Base-by-base conservation (phyloP, 352 stramenopile species). In the Pythium brassicae region DNA sequence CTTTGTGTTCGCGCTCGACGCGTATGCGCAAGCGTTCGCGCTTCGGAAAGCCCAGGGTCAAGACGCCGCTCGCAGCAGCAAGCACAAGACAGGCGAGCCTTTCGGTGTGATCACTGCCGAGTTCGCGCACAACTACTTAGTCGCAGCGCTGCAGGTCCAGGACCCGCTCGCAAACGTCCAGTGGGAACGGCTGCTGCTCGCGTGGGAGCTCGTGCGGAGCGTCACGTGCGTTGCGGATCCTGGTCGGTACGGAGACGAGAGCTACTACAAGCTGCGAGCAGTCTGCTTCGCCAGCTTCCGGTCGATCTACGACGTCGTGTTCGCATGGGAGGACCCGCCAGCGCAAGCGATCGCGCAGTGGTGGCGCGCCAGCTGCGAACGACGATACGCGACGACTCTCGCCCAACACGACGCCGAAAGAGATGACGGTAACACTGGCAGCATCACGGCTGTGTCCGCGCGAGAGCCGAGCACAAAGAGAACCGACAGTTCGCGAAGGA, bases 1-100 rank as follows among this genome's bases (percentile, higher is more conserved):
- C 19, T 75, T 59, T 34, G 54, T 77, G 4, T 75, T 77, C 53
- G 65, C 72, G 12, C 68, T 61, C 8, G 72, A 76, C 53, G 69
- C 57, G n/a, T 75, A 74, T 32, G 37, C 17, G 0, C 50, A 69
- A 12, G 12, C 35, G n/a, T 37, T 44, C 11, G 40, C 22, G 20
- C 14, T 22, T 19, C 49, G 27, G 20, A 45, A 40, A 12, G n/a
- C 10, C 4, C 10, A 23, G 10, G 19, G 11, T 44, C n/a, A 27
- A 15, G 32, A 7, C 14, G 14, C 32, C 32, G 32, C 32, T 11
- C 8, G n/a, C 20, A 42, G 23, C 26, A 10, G 26, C 7, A 20
- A 10, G 12, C 25, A 8, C 8, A 29, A 12, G 19, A 32, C 22
- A n/a, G 9, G 15, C 26, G 23, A 12, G 32, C 43, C 9, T 9